These are phyloP conservation scores for Eucalyptus dawsonii DNA, from an alignment of 345 rosid species.

Conservation along the genomic window DNA sequence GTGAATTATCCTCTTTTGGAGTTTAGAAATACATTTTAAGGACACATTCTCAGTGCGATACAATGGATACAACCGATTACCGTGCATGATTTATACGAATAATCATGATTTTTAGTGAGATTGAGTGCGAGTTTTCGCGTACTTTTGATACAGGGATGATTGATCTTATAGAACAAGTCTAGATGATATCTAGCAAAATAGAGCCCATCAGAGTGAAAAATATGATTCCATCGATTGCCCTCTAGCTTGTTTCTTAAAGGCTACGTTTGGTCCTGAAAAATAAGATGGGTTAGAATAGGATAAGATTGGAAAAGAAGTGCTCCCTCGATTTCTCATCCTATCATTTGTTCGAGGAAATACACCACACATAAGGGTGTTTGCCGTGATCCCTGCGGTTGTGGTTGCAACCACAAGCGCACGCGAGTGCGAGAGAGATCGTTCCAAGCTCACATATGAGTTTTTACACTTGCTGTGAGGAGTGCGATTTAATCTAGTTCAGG, in stretches of 20 bases:
- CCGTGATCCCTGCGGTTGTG: accelerated
- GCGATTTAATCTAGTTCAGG: not conserved
- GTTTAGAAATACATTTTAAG: accelerated
- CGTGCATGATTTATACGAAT: not conserved
- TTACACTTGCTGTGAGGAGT: not conserved
- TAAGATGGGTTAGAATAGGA: not conserved
- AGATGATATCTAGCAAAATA: not conserved
- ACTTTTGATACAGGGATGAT: not conserved
- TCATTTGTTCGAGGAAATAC: not conserved
- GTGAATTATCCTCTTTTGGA: not conserved
- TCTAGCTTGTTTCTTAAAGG: not conserved
- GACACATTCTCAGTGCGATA: not conserved
- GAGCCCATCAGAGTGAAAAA: not conserved
- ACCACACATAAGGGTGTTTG: not conserved
- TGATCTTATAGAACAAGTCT: not conserved
- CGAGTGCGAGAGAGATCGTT: not conserved
- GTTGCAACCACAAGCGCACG: not conserved
- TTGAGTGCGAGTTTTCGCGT: accelerated
- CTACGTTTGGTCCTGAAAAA: not conserved
- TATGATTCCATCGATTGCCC: not conserved
- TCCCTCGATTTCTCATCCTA: not conserved
- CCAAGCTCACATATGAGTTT: not conserved
- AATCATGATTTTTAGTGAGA: not conserved
- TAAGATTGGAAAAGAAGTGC: not conserved
- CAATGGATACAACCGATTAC: not conserved